Evolutionary conservation across 352 stramenopile species (phyloP).

Genomic region (Pythium rhizo-oryzae): DNA sequence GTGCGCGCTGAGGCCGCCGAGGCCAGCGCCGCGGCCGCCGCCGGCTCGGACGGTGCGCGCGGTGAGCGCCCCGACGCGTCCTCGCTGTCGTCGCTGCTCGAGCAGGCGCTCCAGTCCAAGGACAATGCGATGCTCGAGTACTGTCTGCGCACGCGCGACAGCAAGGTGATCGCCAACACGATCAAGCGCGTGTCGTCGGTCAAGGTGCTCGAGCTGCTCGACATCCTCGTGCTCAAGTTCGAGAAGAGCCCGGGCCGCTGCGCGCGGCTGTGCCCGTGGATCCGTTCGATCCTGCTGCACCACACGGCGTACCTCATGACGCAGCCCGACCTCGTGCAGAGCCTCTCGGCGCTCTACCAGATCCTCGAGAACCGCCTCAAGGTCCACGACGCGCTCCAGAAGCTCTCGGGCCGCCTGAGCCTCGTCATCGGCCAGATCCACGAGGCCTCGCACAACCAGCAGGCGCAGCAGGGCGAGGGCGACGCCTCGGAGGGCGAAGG

Average conservation of each 20-base stretch:
- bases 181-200: slow-evolving; percentile 75
- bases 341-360: slow-evolving; percentile 85
- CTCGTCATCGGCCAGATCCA: slow-evolving; percentile 86
- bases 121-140: slow-evolving; percentile 89
- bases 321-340: slow-evolving; percentile 82
- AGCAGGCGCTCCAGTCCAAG: slow-evolving; percentile 85
- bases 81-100: slow-evolving; percentile 78
- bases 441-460: slow-evolving; percentile 34
- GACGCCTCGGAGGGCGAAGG: slow-evolving; percentile 43
- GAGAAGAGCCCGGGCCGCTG: slow-evolving; percentile 82
- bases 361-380: slow-evolving; percentile 81
- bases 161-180: slow-evolving; percentile 76
- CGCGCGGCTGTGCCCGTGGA: slow-evolving; percentile 78
- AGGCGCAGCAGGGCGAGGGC: slow-evolving; percentile 26
- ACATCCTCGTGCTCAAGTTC: slow-evolving; percentile 84
- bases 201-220: slow-evolving; percentile 75
- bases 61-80: slow-evolving; percentile 72
- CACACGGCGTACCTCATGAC: slow-evolving; percentile 87
- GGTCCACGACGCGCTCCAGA: slow-evolving; percentile 83
- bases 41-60: slow-evolving; percentile 30
- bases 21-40: slow-evolving; percentile 36
- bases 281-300: slow-evolving; percentile 79
- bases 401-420: slow-evolving; percentile 79
- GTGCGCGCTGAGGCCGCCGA: slow-evolving; percentile 46
- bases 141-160: slow-evolving; percentile 73